Base-by-base conservation (phyloP, 164 flowering plant species). In the Aristolochia fimbriata region DNA sequence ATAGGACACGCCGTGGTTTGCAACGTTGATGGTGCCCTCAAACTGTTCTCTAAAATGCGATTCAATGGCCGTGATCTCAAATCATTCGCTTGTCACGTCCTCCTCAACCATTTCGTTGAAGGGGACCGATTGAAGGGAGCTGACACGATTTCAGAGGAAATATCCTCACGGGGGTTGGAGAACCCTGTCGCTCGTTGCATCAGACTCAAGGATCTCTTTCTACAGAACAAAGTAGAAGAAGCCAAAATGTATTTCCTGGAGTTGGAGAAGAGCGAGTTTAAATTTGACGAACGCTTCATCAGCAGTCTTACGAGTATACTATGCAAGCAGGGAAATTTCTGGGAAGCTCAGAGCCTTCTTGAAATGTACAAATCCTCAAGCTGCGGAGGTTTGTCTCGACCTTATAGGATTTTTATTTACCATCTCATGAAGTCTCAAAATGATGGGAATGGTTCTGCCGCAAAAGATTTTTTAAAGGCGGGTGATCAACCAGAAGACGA, bases 1-100 rank as follows among this genome's bases (percentile, higher is more conserved):
- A 81, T 87, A 75, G 96, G 96, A 0, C 87, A 92, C 57, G 81
- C 96, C 0, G 60, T 89, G 1, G 91, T 87, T 0, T 91, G 98
- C 3, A 75, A 78, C 46, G 76, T 76, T 1, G 81, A 81, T 19
- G 20, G 74, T 54, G 98, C 98, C 1, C 78, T 92, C 59, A 78
- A 77, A 15, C 57, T 83, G 82, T 80, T 85, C 64, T 91, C 82
- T 57, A 76, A 43, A 77, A 85, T 92, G 96, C 81, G 96, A 24
- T 85, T 78, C 53, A 67, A 65, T 10, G 98, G 96, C 14, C 33
- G 77, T 4, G 96, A 88, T 64, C 75, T 89, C 70, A 85, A 84
- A 54, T 1, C 23, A 0, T 71, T 79, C 62, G 69, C 76, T 0
- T 92, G 87, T 49, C 82, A 92, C 61, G 91, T 92, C 50, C 73